phyloP scores from a whole-genome alignment of 495 filamentous ascomycete species.

The Amniculicola lignicola region DNA sequence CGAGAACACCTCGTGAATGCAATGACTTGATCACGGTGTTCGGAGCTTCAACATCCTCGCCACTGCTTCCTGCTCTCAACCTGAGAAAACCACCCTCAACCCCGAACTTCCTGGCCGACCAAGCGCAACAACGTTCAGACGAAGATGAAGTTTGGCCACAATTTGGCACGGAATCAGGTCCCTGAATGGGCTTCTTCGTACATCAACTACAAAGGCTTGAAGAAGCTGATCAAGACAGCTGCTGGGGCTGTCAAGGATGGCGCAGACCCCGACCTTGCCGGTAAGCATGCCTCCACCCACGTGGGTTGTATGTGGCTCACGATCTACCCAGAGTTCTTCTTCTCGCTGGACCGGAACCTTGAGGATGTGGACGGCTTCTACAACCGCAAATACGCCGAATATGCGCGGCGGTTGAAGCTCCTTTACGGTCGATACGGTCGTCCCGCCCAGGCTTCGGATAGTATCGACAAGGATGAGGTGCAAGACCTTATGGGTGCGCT shows the following conservation, averaged over 20 bases:
- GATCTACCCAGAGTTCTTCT: slow-evolving; percentile 70
- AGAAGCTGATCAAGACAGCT: slow-evolving; percentile 85
- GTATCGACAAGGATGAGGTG: slow-evolving; percentile 68
- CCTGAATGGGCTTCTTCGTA: slow-evolving; percentile 92
- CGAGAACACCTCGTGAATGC: too few species aligned
- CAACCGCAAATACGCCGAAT: slow-evolving; percentile 87
- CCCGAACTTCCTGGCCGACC: background rate
- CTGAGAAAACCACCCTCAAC: background rate
- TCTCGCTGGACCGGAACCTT: slow-evolving; percentile 88
- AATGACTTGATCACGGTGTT: background rate
- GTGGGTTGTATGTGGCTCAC: background rate
- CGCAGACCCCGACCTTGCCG: slow-evolving; percentile 73
- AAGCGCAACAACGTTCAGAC: background rate
- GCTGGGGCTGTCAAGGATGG: slow-evolving; percentile 60
- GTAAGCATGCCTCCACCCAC: slow-evolving; percentile 32
- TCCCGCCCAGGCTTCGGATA: slow-evolving; percentile 48
- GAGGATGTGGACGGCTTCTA: slow-evolving; percentile 94
- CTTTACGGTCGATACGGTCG: slow-evolving; percentile 80
- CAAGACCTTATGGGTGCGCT: slow-evolving; percentile 87
- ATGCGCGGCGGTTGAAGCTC: slow-evolving; percentile 73
- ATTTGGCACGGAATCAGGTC: slow-evolving; percentile 87
- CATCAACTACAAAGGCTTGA: slow-evolving; percentile 94
- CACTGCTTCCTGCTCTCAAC: background rate
- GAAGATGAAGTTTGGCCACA: slow-evolving; percentile 47
- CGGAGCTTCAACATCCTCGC: background rate